These are phyloP conservation scores for Trichoderma arundinaceum DNA, from an alignment of 2,329 filamentous ascomycete species.

Conservation along the genomic window DNA sequence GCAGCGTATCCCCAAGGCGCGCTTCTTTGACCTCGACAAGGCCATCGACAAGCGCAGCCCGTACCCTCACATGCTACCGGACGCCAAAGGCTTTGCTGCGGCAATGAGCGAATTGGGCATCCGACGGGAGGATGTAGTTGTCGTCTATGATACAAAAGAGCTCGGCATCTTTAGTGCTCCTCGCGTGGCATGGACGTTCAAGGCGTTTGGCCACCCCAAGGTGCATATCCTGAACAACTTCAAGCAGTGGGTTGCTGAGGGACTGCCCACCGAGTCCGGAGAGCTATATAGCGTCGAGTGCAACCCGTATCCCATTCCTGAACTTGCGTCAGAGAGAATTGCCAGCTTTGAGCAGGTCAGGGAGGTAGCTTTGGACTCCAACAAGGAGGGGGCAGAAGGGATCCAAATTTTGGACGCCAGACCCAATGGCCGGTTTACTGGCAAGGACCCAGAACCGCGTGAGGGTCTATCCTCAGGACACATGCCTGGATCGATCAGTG, in stretches of 20 bases:
- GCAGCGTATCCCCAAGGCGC: conserved; percentile 83
- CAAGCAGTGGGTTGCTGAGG: conserved; percentile 86
- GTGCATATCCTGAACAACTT: conserved; percentile 97
- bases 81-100: conserved; percentile 76
- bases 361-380: conserved; percentile 74
- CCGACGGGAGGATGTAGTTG: conserved; percentile 82
- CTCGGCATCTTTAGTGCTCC: conserved; percentile 93
- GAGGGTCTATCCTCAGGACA: conserved; percentile 87
- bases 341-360: conserved; percentile 83
- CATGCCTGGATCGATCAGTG: conserved; percentile 83
- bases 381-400: conserved; percentile 82
- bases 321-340: conserved; percentile 67
- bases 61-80: conserved; percentile 96
- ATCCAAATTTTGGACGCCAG: conserved; percentile 91
- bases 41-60: conserved; percentile 85
- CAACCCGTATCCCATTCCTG: conserved; percentile 67
- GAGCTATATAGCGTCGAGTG: conserved; percentile 71
- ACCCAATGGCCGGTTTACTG: conserved; percentile 78
- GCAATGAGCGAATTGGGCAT: conserved; percentile 92
- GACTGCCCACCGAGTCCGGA: conserved; percentile 81
- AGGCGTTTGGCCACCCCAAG: conserved; percentile 83
- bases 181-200: conserved; percentile 90
- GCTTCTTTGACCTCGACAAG: conserved; percentile 95
- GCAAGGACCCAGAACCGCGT: conserved; percentile 83
- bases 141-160: conserved; percentile 93